Base-by-base conservation (phyloP, 2,329 filamentous ascomycete species). In the Celoporthe dispersa region DNA sequence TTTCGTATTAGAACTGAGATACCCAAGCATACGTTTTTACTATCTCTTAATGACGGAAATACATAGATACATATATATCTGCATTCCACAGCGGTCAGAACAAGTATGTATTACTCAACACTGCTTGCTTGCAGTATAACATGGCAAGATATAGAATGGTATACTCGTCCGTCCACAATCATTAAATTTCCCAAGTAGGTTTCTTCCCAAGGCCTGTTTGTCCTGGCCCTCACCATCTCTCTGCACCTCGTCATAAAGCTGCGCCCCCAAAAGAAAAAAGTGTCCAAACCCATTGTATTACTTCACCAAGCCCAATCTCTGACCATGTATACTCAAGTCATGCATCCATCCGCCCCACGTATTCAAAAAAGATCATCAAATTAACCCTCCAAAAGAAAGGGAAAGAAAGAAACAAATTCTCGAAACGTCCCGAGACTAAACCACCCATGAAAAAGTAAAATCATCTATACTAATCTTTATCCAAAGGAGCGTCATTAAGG, bases 71-170 rank as follows among this genome's bases (percentile, higher is more conserved):
- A 19, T 22, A 22, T 60, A 19, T n/a, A 60, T 37, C 19, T 9
- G 14, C 0, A n/a, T 35, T 9, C 19, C 8, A 19, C 22, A 60
- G 57, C 28, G 31, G 57, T 37, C 22, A 33, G 1, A 66, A 55
- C 44, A 68, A 33, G 14, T 61, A 12, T 63, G n/a, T 66, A 65
- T 41, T 62, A n/a, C 57, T n/a, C 9, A 44, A 61, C 37, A 68
- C 62, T 48, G 61, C 61, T 55, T 55, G 69, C 66, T 65, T 55
- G 39, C 62, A 66, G 62, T 68, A 62, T 66, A 68, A 70, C 2
- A 14, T 59, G 12, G 37, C 2, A 19, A 62, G 22, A 55, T 53
- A 3, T 31, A 39, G 35, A 61, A 64, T 6, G 48, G 53, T 60
- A 68, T 9, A 37, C 25, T 39, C 39, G n/a, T 11, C 37, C 37